phyloP scores from a whole-genome alignment of 1,139 yeast genomes.

The Saccharomycopsis hybrid region DNA sequence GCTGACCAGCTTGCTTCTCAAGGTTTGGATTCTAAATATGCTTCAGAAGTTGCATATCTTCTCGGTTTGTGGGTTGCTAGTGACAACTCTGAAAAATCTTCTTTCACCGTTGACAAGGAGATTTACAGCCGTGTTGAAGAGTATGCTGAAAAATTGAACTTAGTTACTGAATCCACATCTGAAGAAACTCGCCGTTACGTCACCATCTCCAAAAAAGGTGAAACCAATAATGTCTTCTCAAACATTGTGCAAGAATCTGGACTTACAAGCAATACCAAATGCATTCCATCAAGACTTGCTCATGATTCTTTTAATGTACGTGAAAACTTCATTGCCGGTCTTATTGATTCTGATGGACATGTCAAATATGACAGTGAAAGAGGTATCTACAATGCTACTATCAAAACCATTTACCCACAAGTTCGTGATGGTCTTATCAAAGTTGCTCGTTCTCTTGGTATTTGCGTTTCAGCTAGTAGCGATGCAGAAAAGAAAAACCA shows the following conservation, averaged over 20 bases:
- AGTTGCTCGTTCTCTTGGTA: constrained; percentile 37
- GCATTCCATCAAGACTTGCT: constrained; percentile 23
- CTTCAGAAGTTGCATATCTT: constrained; percentile 31
- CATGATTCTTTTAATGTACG: constrained; percentile 27
- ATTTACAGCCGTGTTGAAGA: constrained; percentile 25
- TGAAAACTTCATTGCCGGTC: constrained; percentile 37
- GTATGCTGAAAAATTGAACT: constrained; percentile 25
- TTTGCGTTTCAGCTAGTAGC: constrained; percentile 25
- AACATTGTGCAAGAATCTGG: constrained; percentile 3
- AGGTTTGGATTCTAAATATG: constrained; percentile 23
- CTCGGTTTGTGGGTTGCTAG: constrained; percentile 30
- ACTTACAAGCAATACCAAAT: constrained; percentile 22
- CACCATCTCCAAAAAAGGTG: too few species aligned
- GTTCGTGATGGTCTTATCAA: constrained; percentile 32
- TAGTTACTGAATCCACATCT: too few species aligned
- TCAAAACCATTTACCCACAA: constrained; percentile 29
- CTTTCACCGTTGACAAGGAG: constrained; percentile 24
- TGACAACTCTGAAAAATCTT: constrained; percentile 23
- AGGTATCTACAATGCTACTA: constrained; percentile 26
- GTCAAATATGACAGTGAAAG: too few species aligned
- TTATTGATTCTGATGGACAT: constrained; percentile 34
- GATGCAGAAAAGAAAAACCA: too few species aligned
- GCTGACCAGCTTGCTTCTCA: constrained; percentile 22
- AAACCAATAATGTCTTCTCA: constrained; percentile 25
- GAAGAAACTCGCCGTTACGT: too few species aligned